Percentiles rank a stretch among this genome's conserved stretches.
Evolutionary conservation across 257 asterid genomes (phyloP).

Genomic region (Datura wrightii): DNA sequence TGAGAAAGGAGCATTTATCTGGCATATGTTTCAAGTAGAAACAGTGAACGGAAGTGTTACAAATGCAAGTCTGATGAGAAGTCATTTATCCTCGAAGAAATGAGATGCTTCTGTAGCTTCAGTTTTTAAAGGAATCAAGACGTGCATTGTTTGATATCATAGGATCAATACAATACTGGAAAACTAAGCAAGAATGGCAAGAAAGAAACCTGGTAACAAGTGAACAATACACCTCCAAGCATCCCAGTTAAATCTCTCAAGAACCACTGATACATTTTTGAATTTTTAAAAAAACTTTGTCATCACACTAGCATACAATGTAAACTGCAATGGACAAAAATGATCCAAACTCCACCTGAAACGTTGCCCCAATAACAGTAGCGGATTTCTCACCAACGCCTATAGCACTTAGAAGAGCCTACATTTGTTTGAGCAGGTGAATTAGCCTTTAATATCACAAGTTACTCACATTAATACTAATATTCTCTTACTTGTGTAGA

Average conservation of each 20-base stretch:
- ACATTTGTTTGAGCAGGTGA: slow-evolving; percentile 30
- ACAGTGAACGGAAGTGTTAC: not conserved
- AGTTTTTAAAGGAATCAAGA: not conserved
- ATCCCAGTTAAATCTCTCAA: slow-evolving; percentile 95
- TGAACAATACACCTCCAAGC: slow-evolving; percentile 91
- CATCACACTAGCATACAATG: not conserved
- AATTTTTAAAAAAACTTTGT: not conserved
- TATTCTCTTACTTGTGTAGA: slow-evolving; percentile 77
- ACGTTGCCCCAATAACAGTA: slow-evolving; percentile 94
- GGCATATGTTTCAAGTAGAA: not conserved
- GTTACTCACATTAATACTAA: slow-evolving; percentile 20
- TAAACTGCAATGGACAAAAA: not conserved
- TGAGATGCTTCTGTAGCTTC: not conserved
- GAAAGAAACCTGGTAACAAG: slow-evolving; percentile 81
- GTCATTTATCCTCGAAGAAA: not conserved
- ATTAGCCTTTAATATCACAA: slow-evolving; percentile 27
- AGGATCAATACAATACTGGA: not conserved
- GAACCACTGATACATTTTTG: slow-evolving; percentile 74
- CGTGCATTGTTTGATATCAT: not conserved
- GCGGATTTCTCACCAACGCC: slow-evolving; percentile 99
- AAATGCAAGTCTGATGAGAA: slow-evolving; percentile 1
- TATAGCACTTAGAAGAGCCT: slow-evolving; percentile 97
- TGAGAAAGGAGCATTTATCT: not conserved
- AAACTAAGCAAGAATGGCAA: slow-evolving; percentile 20
- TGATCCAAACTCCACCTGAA: slow-evolving; percentile 59